These are phyloP conservation scores for Schwanniomyces polymorphus DNA, from an alignment of 805 yeast genomes.

Conservation along the genomic window DNA sequence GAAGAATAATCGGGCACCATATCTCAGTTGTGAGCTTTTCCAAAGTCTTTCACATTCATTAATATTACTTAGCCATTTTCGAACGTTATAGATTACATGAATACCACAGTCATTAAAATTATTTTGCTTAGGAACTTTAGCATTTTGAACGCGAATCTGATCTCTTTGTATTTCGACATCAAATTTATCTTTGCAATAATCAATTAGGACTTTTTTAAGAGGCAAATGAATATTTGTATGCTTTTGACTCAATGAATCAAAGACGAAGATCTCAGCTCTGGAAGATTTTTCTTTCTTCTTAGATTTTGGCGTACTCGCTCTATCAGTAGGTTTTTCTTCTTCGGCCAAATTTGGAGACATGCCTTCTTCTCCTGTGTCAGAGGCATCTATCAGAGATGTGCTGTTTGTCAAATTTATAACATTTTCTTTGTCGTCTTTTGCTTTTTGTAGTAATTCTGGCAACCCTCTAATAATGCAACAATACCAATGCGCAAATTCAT, in stretches of 20 bases:
- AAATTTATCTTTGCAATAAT: conserved; percentile 69
- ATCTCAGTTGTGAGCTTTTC: conserved; percentile 24
- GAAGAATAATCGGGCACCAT: conserved; percentile 17
- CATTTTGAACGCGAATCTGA: conserved; percentile 48
- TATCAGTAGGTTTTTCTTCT: conserved; percentile 1
- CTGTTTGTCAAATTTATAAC: not conserved
- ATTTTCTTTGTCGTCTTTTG: conserved; percentile 1
- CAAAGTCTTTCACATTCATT: conserved; percentile 49
- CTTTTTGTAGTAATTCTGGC: conserved; percentile 27
- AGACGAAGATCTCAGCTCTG: conserved; percentile 49
- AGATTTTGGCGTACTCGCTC: not conserved
- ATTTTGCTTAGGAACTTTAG: conserved; percentile 76
- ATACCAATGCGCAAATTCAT: conserved; percentile 85
- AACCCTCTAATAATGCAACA: conserved; percentile 68
- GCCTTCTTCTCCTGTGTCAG: not conserved
- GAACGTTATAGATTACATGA: conserved; percentile 76
- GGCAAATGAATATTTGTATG: conserved; percentile 55
- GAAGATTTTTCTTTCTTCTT: conserved; percentile 2
- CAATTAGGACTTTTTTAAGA: conserved; percentile 57
- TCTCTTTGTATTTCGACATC: conserved; percentile 44
- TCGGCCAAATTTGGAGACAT: not conserved
- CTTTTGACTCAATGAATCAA: conserved; percentile 73
- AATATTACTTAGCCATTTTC: conserved; percentile 54
- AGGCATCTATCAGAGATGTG: not conserved
- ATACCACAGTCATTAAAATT: conserved; percentile 95